Percentiles rank a stretch among this genome's conserved stretches.
phyloP scores from a whole-genome alignment of 495 filamentous ascomycete genomes.

The Bacidia rubella region DNA sequence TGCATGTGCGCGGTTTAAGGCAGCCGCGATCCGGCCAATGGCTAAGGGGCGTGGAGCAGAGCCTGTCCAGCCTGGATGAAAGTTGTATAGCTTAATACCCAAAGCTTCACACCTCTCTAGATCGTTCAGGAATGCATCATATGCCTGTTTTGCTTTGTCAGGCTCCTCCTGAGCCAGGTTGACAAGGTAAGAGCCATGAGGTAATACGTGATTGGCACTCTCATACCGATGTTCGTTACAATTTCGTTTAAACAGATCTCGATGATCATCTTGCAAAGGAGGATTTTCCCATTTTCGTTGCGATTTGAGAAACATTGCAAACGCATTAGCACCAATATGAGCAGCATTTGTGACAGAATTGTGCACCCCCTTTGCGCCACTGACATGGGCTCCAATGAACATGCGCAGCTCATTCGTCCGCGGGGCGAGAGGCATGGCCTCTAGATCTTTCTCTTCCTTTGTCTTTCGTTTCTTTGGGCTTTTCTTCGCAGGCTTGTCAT shows the following conservation, averaged over 20 bases:
- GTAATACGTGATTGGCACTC: constrained; percentile 55
- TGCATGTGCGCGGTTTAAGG: constrained; percentile 67
- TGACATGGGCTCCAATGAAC: constrained; percentile 86
- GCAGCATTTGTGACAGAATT: constrained; percentile 24
- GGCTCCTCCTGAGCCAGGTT: constrained; percentile 79
- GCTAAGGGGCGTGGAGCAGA: constrained; percentile 51
- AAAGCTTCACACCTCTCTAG: constrained; percentile 77
- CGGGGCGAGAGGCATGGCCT: constrained; percentile 50
- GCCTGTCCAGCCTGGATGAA: constrained; percentile 79
- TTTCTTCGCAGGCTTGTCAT: constrained; percentile 1
- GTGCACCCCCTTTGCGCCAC: constrained; percentile 59
- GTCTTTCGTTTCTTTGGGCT: constrained; percentile 21
- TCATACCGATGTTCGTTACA: constrained; percentile 64
- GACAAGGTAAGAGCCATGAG: constrained; percentile 91
- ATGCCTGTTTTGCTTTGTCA: constrained; percentile 73
- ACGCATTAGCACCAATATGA: constrained; percentile 51
- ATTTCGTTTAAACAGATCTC: constrained; percentile 49
- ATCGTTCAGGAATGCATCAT: constrained; percentile 77
- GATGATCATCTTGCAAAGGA: constrained; percentile 51
- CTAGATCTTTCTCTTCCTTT: constrained; percentile 31
- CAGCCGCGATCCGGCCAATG: constrained; percentile 59
- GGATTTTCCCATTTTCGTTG: constrained; percentile 93
- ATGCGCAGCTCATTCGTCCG: constrained; percentile 61
- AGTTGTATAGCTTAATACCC: constrained; percentile 86
- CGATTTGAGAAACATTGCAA: constrained; percentile 89